These are phyloP conservation scores for Gossypium herbaceum DNA, from an alignment of 345 rosid genomes.

Conservation along the genomic window DNA sequence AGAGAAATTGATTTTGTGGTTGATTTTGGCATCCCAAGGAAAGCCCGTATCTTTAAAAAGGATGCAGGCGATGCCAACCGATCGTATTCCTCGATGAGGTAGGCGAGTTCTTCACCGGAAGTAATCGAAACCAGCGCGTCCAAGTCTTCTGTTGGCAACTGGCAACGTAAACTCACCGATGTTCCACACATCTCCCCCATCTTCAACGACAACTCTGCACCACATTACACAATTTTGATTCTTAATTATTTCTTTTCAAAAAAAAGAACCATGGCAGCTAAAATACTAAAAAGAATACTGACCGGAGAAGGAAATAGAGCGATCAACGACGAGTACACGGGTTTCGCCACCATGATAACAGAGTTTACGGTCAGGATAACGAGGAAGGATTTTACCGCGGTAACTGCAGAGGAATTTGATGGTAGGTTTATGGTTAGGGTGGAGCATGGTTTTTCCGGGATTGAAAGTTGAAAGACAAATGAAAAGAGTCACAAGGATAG, in stretches of 20 bases:
- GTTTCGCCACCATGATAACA: constrained; percentile 83
- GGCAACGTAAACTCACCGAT: constrained; percentile 64
- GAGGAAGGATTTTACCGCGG: constrained; percentile 82
- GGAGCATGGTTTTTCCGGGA: too few relatives aligned
- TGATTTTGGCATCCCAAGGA: constrained; percentile 51
- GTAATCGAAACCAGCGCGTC: constrained; percentile 76
- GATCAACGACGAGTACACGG: constrained; percentile 77
- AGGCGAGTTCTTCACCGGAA: constrained; percentile 75
- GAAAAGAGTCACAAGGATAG: too few relatives aligned
- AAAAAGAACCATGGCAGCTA: background rate
- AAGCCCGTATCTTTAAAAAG: constrained; percentile 67
- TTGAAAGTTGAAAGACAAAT: too few relatives aligned
- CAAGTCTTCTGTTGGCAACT: constrained; percentile 76
- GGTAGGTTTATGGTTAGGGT: constrained; percentile 17
- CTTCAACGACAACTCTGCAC: constrained; percentile 65
- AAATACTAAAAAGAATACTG: constrained; percentile 11
- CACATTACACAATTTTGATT: background rate
- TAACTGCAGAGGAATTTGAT: constrained; percentile 85
- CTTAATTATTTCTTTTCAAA: too few relatives aligned
- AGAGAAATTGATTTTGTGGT: constrained; percentile 29
- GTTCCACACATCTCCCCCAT: constrained; percentile 63
- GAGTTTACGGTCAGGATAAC: constrained; percentile 75
- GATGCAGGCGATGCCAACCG: constrained; percentile 33
- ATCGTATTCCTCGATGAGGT: constrained; percentile 88
- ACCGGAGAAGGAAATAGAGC: constrained; percentile 71